phyloP scores from a whole-genome alignment of 345 rosid genomes.

The Syzygium jambos region DNA sequence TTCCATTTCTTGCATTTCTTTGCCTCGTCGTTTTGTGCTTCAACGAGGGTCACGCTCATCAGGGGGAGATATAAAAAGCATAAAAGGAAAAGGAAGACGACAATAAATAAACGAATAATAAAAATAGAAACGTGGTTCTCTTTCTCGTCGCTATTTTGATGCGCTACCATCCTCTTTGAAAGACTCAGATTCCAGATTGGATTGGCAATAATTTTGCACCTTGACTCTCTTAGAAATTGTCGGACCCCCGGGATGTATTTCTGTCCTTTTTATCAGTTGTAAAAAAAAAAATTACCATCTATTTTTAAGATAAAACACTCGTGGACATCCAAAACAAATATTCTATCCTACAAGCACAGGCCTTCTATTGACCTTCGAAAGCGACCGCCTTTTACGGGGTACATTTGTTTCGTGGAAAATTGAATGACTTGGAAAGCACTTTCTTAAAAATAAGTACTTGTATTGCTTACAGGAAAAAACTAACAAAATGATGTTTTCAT shows the following conservation, averaged over 20 bases:
- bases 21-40: neutral
- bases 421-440: no score
- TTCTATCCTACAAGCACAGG: neutral
- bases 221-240: neutral
- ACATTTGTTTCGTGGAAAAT: accelerated
- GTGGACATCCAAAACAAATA: neutral
- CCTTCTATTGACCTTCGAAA: neutral
- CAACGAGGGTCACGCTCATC: neutral
- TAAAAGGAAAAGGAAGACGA: neutral
- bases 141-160: neutral
- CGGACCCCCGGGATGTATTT: neutral
- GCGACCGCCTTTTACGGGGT: neutral
- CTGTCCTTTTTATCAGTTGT: no score
- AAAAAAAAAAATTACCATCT: no score
- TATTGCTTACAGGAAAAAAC: no score
- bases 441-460: no score
- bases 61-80: neutral
- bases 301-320: neutral
- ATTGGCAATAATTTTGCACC: neutral
- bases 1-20: neutral
- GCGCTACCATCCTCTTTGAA: neutral
- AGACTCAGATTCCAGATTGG: neutral
- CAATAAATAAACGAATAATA: neutral
- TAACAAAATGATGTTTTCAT: no score
- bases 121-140: neutral